These are phyloP conservation scores for Tremella fuciformis DNA, from an alignment of 768 basidiomycete species.

Conservation along the genomic window DNA sequence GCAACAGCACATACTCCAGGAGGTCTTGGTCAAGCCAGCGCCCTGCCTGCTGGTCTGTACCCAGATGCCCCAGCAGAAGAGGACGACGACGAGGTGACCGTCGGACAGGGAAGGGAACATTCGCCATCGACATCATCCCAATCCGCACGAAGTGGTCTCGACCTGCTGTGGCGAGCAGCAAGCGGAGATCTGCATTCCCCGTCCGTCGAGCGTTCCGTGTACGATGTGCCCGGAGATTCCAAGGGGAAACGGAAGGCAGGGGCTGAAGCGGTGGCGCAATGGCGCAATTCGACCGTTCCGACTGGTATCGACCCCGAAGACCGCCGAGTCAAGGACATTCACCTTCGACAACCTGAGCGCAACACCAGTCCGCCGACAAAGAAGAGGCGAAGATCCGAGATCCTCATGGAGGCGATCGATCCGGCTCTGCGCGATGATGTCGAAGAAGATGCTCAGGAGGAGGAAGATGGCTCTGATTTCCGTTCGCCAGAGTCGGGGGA, in stretches of 20 bases:
- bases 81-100: slow-evolving; percentile 43
- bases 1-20: slow-evolving; percentile 24
- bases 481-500: not conserved
- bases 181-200: slow-evolving; percentile 9
- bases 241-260: slow-evolving; percentile 47
- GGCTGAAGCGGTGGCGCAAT: slow-evolving; percentile 42
- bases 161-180: slow-evolving; percentile 35
- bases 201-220: slow-evolving; percentile 1
- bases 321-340: slow-evolving; percentile 1
- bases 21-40: slow-evolving; percentile 20
- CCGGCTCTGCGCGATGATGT: slow-evolving; percentile 11
- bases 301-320: slow-evolving; percentile 13
- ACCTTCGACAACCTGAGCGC: too few species aligned
- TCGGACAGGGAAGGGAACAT: slow-evolving; percentile 38
- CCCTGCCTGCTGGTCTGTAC: slow-evolving; percentile 21
- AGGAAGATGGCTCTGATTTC: not conserved
- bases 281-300: slow-evolving; percentile 38
- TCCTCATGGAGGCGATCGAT: slow-evolving; percentile 26
- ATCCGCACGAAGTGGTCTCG: slow-evolving; percentile 41
- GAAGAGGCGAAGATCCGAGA: slow-evolving; percentile 26
- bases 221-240: slow-evolving; percentile 21
- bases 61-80: slow-evolving; percentile 28
- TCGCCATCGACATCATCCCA: slow-evolving; percentile 36
- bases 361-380: slow-evolving; percentile 15
- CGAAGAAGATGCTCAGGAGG: not conserved